These are phyloP conservation scores for Floccularia luteovirens DNA, from an alignment of 768 basidiomycete species.

Conservation along the genomic window DNA sequence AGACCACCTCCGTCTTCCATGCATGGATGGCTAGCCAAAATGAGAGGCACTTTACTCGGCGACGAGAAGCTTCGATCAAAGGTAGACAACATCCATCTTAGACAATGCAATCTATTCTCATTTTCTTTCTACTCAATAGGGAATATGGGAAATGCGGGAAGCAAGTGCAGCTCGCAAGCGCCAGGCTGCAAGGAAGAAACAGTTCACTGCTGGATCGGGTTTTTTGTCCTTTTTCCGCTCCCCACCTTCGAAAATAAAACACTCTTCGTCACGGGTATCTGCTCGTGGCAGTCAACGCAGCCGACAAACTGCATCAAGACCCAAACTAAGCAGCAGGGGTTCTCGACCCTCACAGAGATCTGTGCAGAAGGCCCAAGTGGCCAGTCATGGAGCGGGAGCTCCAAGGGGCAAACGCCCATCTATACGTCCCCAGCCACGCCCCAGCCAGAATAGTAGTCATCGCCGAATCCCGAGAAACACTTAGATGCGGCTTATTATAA, in stretches of 20 bases:
- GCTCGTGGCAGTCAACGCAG: not conserved
- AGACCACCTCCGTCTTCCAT: conserved; percentile 48
- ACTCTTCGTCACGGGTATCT: not conserved
- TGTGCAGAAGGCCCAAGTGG: no score
- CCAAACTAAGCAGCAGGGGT: no score
- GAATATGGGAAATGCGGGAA: conserved; percentile 64
- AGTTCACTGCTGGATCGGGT: conserved; percentile 10
- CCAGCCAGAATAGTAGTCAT: no score
- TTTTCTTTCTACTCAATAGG: conserved; percentile 26
- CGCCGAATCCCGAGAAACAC: no score
- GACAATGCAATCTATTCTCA: no score
- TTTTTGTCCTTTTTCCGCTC: conserved; percentile 16
- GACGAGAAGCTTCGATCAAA: conserved; percentile 49
- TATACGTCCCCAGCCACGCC: no score
- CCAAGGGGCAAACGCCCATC: no score
- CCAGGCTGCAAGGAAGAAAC: conserved; percentile 9
- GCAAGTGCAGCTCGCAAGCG: conserved; percentile 26
- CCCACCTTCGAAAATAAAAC: not conserved
- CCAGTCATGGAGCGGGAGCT: no score
- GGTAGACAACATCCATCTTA: conserved; percentile 19
- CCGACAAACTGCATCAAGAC: not conserved
- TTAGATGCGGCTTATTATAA: no score
- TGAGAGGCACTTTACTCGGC: conserved; percentile 63
- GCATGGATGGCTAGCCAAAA: conserved; percentile 77
- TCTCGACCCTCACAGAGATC: no score